phyloP scores from a whole-genome alignment of 139 green algal species.

The Mesotaenium endlicherianum region DNA sequence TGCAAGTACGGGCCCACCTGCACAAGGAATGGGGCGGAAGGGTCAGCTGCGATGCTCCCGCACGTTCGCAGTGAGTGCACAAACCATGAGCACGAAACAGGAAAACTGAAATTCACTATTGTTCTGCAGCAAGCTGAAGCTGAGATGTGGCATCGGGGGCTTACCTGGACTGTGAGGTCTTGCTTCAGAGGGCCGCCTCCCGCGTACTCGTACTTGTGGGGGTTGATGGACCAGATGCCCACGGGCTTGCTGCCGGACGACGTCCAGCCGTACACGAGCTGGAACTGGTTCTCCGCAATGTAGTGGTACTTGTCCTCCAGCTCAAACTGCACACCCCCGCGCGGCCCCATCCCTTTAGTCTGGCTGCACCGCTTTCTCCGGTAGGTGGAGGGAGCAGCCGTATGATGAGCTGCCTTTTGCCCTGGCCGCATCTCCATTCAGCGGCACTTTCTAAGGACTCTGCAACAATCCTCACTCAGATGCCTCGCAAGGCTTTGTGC shows the following conservation, averaged over 20 bases:
- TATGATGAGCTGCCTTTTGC: neutral
- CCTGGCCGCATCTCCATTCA: neutral
- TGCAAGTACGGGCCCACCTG: slow-evolving; percentile 26
- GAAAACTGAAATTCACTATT: neutral
- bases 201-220: slow-evolving; percentile 25
- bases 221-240: slow-evolving; percentile 27
- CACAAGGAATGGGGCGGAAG: slow-evolving; percentile 3
- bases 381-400: neutral
- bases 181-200: slow-evolving; percentile 36
- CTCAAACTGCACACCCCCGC: neutral
- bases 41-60: neutral
- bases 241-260: neutral
- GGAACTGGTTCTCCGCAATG: neutral
- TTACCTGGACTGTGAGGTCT: slow-evolving; percentile 41
- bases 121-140: neutral
- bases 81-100: neutral
- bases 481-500: neutral
- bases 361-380: neutral
- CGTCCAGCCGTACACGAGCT: slow-evolving; percentile 29
- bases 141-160: neutral
- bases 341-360: neutral
- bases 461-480: neutral
- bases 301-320: slow-evolving; percentile 39
- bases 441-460: neutral
- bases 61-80: neutral